Evolutionary conservation across 805 yeast genomes (phyloP).

Genomic region (Suhomyces sp.): DNA sequence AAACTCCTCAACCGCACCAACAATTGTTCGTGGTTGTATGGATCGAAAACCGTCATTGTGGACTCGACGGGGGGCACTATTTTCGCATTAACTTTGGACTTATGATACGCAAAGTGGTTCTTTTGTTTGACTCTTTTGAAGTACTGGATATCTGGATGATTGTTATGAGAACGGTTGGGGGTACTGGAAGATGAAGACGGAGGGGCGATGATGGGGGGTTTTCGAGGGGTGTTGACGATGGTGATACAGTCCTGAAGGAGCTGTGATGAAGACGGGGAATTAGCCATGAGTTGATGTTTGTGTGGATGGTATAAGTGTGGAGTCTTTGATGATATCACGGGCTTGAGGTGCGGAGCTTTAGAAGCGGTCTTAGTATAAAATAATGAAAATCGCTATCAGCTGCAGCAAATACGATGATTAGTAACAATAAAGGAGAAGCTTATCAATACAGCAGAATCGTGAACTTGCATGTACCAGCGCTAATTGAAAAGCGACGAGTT

Average conservation of each 20-base stretch:
- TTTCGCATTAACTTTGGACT: slow-evolving; percentile 18
- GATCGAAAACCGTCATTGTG: slow-evolving; percentile 30
- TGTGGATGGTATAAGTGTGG: too few relatives aligned
- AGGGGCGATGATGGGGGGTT: slow-evolving; percentile 9
- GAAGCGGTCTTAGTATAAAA: too few relatives aligned
- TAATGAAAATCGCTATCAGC: too few relatives aligned
- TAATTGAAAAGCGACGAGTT: too few relatives aligned
- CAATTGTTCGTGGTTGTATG: slow-evolving; percentile 35
- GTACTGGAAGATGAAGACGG: slow-evolving; percentile 5
- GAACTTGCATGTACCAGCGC: too few relatives aligned
- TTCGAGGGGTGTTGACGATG: slow-evolving; percentile 16
- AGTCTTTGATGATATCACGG: too few relatives aligned
- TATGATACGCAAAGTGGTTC: slow-evolving; percentile 40
- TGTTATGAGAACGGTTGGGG: slow-evolving; percentile 11
- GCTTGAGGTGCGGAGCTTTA: too few relatives aligned
- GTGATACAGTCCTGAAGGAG: slow-evolving; percentile 26
- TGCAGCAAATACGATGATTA: too few relatives aligned
- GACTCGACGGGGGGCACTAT: slow-evolving; percentile 14
- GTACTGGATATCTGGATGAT: slow-evolving; percentile 41
- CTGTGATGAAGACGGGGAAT: slow-evolving; percentile 18
- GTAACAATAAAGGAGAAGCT: too few relatives aligned
- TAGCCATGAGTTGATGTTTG: too few relatives aligned
- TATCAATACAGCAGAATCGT: too few relatives aligned
- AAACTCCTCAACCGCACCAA: slow-evolving; percentile 44
- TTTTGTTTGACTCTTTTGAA: slow-evolving; percentile 34